Evolutionary conservation across 768 basidiomycete genomes (phyloP).

Genomic region (Amanita fuliginea): DNA sequence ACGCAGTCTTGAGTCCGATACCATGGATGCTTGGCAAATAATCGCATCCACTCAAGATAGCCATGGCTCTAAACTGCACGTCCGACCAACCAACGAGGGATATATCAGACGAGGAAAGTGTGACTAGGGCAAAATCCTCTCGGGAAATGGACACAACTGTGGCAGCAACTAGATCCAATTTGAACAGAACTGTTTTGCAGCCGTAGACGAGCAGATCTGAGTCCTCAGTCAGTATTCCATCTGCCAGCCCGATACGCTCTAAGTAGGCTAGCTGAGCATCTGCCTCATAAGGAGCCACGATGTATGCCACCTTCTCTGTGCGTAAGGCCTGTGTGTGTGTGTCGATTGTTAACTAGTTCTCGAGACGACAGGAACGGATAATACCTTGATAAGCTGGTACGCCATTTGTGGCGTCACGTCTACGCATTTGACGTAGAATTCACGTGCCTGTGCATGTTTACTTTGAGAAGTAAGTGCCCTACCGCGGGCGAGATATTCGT

Average conservation of each 20-base stretch:
- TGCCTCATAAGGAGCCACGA: constrained; percentile 98
- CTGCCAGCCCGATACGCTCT: constrained; percentile 70
- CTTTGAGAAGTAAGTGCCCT: constrained; percentile 69
- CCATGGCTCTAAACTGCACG: constrained; percentile 84
- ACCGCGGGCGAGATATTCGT: constrained; percentile 67
- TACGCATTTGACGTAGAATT: constrained; percentile 81
- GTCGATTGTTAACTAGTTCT: constrained; percentile 5
- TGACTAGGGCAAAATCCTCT: constrained; percentile 41
- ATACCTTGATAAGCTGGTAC: constrained; percentile 90
- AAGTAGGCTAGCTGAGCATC: constrained; percentile 95
- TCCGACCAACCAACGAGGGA: constrained; percentile 87
- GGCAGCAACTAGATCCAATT: constrained; percentile 61
- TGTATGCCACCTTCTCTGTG: constrained; percentile 69
- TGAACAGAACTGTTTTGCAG: constrained; percentile 88
- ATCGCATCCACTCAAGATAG: constrained; percentile 88
- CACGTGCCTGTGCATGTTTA: constrained; percentile 69
- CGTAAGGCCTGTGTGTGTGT: constrained; percentile 65
- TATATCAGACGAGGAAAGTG: constrained; percentile 42
- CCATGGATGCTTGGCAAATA: constrained; percentile 88
- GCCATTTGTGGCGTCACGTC: constrained; percentile 98
- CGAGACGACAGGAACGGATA: background rate
- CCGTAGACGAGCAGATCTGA: constrained; percentile 97
- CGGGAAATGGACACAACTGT: constrained; percentile 62
- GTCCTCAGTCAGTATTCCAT: constrained; percentile 94
- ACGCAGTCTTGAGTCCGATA: constrained; percentile 90